Percentiles rank a stretch among this genome's conserved stretches.
phyloP scores from a whole-genome alignment of 345 rosid genomes.

The Viola odorata region DNA sequence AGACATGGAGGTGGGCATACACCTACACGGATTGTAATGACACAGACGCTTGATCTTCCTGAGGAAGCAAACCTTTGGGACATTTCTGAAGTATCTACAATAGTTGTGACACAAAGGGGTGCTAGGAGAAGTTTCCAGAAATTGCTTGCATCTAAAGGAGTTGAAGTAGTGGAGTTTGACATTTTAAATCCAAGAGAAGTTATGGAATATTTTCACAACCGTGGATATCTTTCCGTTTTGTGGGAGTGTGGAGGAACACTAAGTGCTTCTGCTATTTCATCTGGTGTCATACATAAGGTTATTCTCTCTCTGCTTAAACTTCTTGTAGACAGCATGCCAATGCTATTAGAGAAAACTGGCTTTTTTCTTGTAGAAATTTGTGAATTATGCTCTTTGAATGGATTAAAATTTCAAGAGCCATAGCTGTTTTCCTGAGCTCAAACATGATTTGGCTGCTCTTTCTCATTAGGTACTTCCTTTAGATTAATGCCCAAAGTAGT shows the following conservation, averaged over 20 bases:
- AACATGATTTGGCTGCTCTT: too few species aligned
- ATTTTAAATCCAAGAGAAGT: slow-evolving; percentile 86
- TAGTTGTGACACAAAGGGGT: slow-evolving; percentile 87
- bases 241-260: slow-evolving; percentile 98
- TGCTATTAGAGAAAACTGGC: too few species aligned
- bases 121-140: slow-evolving; percentile 85
- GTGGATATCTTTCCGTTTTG: slow-evolving; percentile 83
- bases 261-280: slow-evolving; percentile 87
- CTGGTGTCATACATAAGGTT: slow-evolving; percentile 90
- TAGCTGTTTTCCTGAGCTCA: too few species aligned
- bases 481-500: too few species aligned
- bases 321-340: too few species aligned
- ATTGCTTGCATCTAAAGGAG: slow-evolving; percentile 73
- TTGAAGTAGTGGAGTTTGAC: slow-evolving; percentile 95
- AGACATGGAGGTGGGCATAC: slow-evolving; percentile 86
- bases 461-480: too few species aligned
- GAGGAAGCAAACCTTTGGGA: slow-evolving; percentile 90
- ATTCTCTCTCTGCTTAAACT: not conserved
- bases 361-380: too few species aligned
- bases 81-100: slow-evolving; percentile 67
- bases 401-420: too few species aligned
- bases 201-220: slow-evolving; percentile 88
- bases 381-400: too few species aligned
- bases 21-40: slow-evolving; percentile 79
- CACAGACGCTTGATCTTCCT: slow-evolving; percentile 80